Evolutionary conservation across 2,329 filamentous ascomycete genomes (phyloP).

Genomic region (Neoscytalidium dimidiatum): DNA sequence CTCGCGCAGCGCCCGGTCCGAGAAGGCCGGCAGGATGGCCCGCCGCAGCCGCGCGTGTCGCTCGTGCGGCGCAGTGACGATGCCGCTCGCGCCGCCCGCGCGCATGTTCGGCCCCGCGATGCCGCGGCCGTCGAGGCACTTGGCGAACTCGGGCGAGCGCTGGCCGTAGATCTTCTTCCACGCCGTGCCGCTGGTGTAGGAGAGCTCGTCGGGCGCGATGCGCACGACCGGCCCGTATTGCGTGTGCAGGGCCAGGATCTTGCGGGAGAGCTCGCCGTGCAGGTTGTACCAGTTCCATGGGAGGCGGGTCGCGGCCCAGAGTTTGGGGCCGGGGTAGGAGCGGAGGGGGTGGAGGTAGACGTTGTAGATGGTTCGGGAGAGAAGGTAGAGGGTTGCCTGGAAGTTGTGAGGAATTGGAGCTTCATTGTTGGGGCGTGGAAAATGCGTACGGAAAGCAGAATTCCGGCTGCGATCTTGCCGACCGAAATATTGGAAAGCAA

Average conservation of each 20-base stretch:
- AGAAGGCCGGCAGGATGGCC: conserved; percentile 43
- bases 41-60: conserved; percentile 41
- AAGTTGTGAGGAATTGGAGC: not conserved
- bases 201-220: conserved; percentile 39
- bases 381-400: conserved; percentile 20
- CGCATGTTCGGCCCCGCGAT: not conserved
- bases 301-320: conserved; percentile 32
- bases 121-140: not conserved
- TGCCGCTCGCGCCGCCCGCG: not conserved
- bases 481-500: not conserved
- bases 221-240: conserved; percentile 47
- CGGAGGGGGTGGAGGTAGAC: conserved; percentile 46
- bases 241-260: conserved; percentile 32
- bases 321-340: conserved; percentile 45
- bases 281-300: conserved; percentile 22
- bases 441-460: not conserved
- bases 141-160: not conserved
- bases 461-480: not conserved
- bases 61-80: not conserved
- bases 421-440: not conserved
- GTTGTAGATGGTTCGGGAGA: conserved; percentile 35
- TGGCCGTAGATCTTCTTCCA: conserved; percentile 47
- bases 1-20: conserved; percentile 32
- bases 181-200: conserved; percentile 38
- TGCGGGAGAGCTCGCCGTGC: not conserved